Evolutionary conservation across 2,329 filamentous ascomycete species (phyloP).

Genomic region (Truncatella angustata): DNA sequence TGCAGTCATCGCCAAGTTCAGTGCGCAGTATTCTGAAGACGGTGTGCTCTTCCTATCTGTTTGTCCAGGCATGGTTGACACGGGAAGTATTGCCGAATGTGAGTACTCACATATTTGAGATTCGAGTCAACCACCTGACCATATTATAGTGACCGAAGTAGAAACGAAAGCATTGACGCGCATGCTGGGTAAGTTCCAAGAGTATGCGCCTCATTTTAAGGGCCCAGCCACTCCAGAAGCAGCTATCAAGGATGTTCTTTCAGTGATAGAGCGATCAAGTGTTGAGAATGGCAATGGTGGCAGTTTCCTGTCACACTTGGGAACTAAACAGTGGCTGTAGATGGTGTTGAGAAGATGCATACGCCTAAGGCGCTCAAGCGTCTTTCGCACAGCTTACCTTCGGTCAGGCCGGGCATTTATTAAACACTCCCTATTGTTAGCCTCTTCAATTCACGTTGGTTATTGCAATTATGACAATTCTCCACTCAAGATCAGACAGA

Average conservation of each 20-base stretch:
- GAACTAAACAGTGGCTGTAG: slow-evolving; percentile 54
- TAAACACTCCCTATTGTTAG: too few relatives aligned
- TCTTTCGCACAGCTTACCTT: too few relatives aligned
- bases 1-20: slow-evolving; percentile 35
- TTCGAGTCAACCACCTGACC: background rate
- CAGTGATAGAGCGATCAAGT: slow-evolving; percentile 23
- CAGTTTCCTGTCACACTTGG: slow-evolving; percentile 51
- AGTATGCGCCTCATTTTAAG: slow-evolving; percentile 21
- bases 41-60: slow-evolving; percentile 44
- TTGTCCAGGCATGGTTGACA: slow-evolving; percentile 41
- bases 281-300: slow-evolving; percentile 37
- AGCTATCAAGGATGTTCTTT: slow-evolving; percentile 17
- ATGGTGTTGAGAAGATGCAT: too few relatives aligned
- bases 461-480: too few relatives aligned
- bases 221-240: slow-evolving; percentile 21
- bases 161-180: background rate
- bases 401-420: too few relatives aligned
- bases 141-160: background rate
- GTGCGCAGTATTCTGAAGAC: slow-evolving; percentile 37
- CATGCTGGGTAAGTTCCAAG: slow-evolving; percentile 17
- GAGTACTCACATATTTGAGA: background rate
- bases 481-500: too few relatives aligned
- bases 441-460: too few relatives aligned
- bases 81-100: background rate
- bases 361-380: too few relatives aligned